Evolutionary conservation across 2,329 filamentous ascomycete genomes (phyloP).

Genomic region (Fusarium metavorans): DNA sequence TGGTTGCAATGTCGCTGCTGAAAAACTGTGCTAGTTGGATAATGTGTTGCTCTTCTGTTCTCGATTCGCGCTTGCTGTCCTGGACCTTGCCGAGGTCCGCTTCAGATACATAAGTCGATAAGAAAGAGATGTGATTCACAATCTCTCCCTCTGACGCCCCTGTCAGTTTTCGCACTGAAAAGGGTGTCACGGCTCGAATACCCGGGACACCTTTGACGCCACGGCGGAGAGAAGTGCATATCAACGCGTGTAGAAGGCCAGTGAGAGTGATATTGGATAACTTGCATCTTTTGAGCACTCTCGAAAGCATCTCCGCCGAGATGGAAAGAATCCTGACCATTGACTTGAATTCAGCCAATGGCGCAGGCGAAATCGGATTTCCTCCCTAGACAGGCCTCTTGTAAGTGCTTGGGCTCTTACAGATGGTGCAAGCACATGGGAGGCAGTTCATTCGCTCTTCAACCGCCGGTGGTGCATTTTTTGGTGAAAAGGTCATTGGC

Average conservation of each 20-base stretch:
- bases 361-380: background rate
- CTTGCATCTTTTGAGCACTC: background rate
- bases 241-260: background rate
- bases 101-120: background rate
- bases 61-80: background rate
- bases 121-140: slow-evolving; percentile 18
- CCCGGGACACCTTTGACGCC: background rate
- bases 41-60: background rate
- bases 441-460: slow-evolving; percentile 4
- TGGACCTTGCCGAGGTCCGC: background rate
- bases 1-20: background rate
- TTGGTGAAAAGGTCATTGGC: background rate
- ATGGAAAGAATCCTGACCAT: slow-evolving; percentile 5
- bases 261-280: slow-evolving; percentile 9
- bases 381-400: slow-evolving; percentile 7
- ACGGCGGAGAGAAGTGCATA: background rate
- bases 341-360: background rate
- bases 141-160: background rate
- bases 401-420: background rate
- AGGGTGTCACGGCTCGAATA: slow-evolving; percentile 10
- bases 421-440: background rate
- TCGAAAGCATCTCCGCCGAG: background rate
- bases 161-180: slow-evolving; percentile 4
- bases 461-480: background rate
- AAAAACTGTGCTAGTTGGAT: background rate